Evolutionary conservation across 768 basidiomycete species (phyloP).

Genomic region (Collybia mongolica): DNA sequence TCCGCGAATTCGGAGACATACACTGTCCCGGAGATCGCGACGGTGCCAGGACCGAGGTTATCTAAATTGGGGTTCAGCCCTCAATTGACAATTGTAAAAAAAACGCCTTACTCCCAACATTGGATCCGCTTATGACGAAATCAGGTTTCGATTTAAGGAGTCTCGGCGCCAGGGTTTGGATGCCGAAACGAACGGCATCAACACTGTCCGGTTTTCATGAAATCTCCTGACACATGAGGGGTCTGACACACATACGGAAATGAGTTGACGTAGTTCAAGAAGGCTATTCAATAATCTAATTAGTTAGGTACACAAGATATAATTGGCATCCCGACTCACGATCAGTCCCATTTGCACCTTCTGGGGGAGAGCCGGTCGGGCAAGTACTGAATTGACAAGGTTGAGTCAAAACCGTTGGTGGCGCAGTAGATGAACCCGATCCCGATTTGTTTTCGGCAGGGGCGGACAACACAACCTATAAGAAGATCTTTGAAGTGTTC

Average conservation of each 20-base stretch:
- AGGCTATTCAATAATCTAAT: slow-evolving; percentile 17
- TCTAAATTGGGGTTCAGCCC: slow-evolving; percentile 11
- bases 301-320: background rate
- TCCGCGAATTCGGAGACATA: slow-evolving; percentile 15
- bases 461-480: slow-evolving; percentile 40
- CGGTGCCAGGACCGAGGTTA: slow-evolving; percentile 29
- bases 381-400: slow-evolving; percentile 45
- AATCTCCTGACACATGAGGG: background rate
- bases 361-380: slow-evolving; percentile 35
- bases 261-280: slow-evolving; percentile 42
- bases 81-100: background rate
- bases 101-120: slow-evolving; percentile 23
- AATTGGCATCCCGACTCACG: slow-evolving; percentile 18
- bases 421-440: slow-evolving; percentile 32
- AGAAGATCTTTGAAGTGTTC: background rate
- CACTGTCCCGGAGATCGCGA: slow-evolving; percentile 42
- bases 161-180: slow-evolving; percentile 33
- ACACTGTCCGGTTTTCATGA: slow-evolving; percentile 21
- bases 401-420: slow-evolving; percentile 25
- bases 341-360: slow-evolving; percentile 37
- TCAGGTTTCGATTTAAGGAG: slow-evolving; percentile 33
- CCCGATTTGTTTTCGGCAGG: slow-evolving; percentile 43
- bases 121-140: slow-evolving; percentile 36
- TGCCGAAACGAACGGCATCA: slow-evolving; percentile 34
- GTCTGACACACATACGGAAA: slow-evolving; percentile 32